Conservation (phyloP, 208 protist genomes). For the Blechomonas ayalai region DNA sequence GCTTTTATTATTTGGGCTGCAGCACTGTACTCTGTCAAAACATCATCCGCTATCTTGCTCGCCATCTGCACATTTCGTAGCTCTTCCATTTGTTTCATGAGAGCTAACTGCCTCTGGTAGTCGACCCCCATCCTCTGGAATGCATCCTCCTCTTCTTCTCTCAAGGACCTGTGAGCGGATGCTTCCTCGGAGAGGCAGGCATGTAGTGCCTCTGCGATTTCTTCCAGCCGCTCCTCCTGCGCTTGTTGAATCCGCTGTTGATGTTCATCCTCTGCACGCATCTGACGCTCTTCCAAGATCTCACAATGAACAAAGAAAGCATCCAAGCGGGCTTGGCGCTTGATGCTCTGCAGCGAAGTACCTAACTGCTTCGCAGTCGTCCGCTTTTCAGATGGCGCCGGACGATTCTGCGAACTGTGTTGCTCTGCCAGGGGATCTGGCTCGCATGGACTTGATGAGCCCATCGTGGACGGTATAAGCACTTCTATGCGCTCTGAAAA, state of each 20-base stretch:
- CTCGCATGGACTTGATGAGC: background rate
- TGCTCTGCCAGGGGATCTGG: background rate
- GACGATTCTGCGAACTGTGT: background rate
- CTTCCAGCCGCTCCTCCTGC: conserved; percentile 14
- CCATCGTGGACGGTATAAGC: conserved; percentile 17
- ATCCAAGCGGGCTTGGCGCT: conserved; percentile 16
- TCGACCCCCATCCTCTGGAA: conserved; percentile 14
- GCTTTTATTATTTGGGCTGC: background rate
- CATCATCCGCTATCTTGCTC: conserved; percentile 16
- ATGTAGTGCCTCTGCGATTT: conserved; percentile 8
- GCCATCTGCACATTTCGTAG: conserved; percentile 25
- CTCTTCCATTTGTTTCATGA: conserved; percentile 18
- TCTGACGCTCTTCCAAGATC: conserved; percentile 16
- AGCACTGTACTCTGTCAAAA: conserved; percentile 2
- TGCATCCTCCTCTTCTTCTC: conserved; percentile 4
- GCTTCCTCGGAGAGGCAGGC: conserved; percentile 8
- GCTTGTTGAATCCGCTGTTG: conserved; percentile 12
- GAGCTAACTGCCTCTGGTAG: conserved; percentile 8
- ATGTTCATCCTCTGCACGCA: conserved; percentile 44
- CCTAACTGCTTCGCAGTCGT: background rate
- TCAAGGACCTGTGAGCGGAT: background rate
- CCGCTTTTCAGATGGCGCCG: background rate
- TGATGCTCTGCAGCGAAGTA: conserved; percentile 10
- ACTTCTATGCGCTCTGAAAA: conserved; percentile 45
- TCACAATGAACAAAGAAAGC: conserved; percentile 20